These are phyloP conservation scores for Trametes cubensis DNA, from an alignment of 768 basidiomycete genomes.

Conservation along the genomic window DNA sequence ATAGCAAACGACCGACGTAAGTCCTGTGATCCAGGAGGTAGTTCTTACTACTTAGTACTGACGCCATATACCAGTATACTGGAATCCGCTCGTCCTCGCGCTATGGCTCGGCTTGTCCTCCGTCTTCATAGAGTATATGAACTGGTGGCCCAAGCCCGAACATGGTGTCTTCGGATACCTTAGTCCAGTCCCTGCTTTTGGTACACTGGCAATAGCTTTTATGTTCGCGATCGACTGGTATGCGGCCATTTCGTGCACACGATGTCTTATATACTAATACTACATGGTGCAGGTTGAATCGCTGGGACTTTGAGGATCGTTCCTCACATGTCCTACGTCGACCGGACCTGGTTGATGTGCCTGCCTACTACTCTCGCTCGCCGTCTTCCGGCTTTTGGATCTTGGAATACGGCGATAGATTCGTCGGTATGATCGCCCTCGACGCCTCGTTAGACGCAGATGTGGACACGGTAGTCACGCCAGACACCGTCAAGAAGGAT, in stretches of 20 bases:
- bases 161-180: conserved; percentile 55
- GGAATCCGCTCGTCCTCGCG: conserved; percentile 59
- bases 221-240: conserved; percentile 76
- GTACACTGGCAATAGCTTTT: conserved; percentile 60
- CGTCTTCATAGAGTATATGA: conserved; percentile 58
- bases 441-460: conserved; percentile 57
- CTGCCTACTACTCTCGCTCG: conserved; percentile 58
- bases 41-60: not conserved
- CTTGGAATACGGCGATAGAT: conserved; percentile 56
- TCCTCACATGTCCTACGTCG: conserved; percentile 54
- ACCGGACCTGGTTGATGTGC: conserved; percentile 57
- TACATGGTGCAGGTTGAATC: conserved; percentile 59
- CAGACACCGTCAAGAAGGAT: conserved; percentile 13
- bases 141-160: conserved; percentile 65
- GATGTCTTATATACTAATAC: not conserved
- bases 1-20: conserved; percentile 64
- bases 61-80: conserved; percentile 44
- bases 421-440: conserved; percentile 71
- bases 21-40: conserved; percentile 20
- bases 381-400: conserved; percentile 73
- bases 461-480: conserved; percentile 33
- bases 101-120: conserved; percentile 65
- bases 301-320: conserved; percentile 63
- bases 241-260: conserved; percentile 15
- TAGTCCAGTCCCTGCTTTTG: conserved; percentile 66